Conservation (phyloP, 306 rosid species). For the Crataegus laevigata region DNA sequence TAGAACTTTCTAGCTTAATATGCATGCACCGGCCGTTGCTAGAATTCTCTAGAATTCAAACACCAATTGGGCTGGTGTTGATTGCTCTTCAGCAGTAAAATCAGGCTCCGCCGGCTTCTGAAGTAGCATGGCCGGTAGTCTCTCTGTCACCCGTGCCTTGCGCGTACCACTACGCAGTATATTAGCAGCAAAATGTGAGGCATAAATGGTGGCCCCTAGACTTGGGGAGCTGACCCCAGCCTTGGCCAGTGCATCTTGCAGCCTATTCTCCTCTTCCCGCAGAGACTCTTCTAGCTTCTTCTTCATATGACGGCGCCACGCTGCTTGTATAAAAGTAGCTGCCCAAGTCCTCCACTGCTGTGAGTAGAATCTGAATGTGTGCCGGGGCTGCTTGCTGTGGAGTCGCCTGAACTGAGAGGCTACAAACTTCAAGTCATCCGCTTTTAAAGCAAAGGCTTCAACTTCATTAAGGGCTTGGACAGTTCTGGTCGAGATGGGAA, state of each 20-base stretch:
- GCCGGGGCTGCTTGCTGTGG: slow-evolving; percentile 81
- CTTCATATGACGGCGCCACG: slow-evolving; percentile 65
- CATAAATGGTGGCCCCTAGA: slow-evolving; percentile 77
- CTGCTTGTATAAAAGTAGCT: slow-evolving; percentile 86
- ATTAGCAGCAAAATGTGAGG: slow-evolving; percentile 85
- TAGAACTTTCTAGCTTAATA: no score
- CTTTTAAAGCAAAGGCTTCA: slow-evolving; percentile 83
- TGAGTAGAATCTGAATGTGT: slow-evolving; percentile 74
- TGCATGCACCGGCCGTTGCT: no score
- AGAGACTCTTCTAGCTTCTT: slow-evolving; percentile 81
- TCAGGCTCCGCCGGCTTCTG: slow-evolving; percentile 94
- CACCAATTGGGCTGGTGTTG: no score
- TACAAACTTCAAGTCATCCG: slow-evolving; percentile 68
- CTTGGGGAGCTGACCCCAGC: slow-evolving; percentile 73
- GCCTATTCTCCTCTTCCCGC: slow-evolving; percentile 63
- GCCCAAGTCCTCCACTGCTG: slow-evolving; percentile 98
- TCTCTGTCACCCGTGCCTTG: slow-evolving; percentile 63
- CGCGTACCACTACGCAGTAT: slow-evolving; percentile 50
- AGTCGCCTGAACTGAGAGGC: slow-evolving; percentile 84
- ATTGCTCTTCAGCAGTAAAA: slow-evolving; percentile 59
- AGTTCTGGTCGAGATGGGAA: slow-evolving; percentile 80
- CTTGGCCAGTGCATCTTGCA: slow-evolving; percentile 78
- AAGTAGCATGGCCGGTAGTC: slow-evolving; percentile 64
- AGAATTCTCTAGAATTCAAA: no score
- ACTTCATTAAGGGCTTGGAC: slow-evolving; percentile 74